A percentile compares a stretch with the other conserved stretches of the same genome.
Evolutionary conservation across 495 filamentous ascomycete species (phyloP).

Genomic region (Penicillium ochrochloron): DNA sequence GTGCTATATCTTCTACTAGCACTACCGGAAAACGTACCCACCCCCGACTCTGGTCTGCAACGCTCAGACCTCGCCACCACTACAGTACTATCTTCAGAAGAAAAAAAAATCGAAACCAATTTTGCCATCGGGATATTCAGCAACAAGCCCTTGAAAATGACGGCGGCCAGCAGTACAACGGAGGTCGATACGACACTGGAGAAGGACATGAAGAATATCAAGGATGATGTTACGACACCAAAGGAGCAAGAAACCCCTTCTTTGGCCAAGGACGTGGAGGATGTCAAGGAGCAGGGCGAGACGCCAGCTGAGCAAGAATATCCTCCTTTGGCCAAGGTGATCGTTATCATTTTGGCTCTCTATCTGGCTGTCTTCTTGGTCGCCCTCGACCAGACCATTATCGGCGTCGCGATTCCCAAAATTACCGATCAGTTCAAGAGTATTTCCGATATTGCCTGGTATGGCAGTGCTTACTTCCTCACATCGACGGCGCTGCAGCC

Average conservation of each 20-base stretch:
- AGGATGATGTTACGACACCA: slow-evolving; percentile 3
- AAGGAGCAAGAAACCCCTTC: slow-evolving; percentile 24
- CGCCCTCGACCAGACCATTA: slow-evolving; percentile 56
- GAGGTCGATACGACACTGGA: slow-evolving; percentile 15
- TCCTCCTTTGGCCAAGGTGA: slow-evolving; percentile 22
- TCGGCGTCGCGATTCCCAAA: slow-evolving; percentile 47
- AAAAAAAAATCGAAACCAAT: not conserved
- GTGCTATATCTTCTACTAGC: not conserved
- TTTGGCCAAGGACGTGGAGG: slow-evolving; percentile 13
- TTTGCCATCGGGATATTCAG: not conserved
- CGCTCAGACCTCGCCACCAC: not conserved
- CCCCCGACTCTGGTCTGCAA: not conserved
- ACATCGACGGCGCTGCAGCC: slow-evolving; percentile 40
- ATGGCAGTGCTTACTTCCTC: slow-evolving; percentile 46
- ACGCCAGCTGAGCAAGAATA: slow-evolving; percentile 21
- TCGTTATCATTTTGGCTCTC: slow-evolving; percentile 32
- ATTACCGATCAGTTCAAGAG: slow-evolving; percentile 51
- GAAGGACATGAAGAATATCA: slow-evolving; percentile 12
- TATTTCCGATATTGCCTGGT: slow-evolving; percentile 51
- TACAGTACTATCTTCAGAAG: not conserved
- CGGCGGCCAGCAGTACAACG: slow-evolving; percentile 13
- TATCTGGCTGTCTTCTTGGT: slow-evolving; percentile 56
- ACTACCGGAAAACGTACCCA: not conserved
- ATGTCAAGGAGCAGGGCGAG: slow-evolving; percentile 14
- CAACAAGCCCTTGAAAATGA: slow-evolving; percentile 1